Conservation (phyloP, 2,329 filamentous ascomycete genomes). For the Monosporascus sp. region DNA sequence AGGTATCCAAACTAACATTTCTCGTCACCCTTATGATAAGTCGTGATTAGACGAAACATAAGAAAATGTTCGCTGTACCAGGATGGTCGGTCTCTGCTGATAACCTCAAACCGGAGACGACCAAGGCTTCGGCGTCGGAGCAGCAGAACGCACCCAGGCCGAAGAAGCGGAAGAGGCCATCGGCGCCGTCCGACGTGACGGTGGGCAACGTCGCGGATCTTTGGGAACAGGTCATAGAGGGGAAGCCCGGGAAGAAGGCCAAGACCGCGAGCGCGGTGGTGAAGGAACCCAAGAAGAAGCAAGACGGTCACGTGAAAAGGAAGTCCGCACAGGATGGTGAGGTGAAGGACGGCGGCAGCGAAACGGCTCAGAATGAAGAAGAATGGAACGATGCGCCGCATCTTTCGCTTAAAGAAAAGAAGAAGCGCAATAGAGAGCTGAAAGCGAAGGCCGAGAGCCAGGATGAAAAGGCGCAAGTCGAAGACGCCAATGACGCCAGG, state of each 20-base stretch:
- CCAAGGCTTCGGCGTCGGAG: constrained; percentile 22
- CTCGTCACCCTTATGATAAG: background rate
- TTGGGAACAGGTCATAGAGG: constrained; percentile 76
- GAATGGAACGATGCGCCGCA: constrained; percentile 12
- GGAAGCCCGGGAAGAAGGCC: constrained; percentile 39
- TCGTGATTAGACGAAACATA: background rate
- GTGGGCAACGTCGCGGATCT: constrained; percentile 68
- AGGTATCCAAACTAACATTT: background rate
- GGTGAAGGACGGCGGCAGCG: constrained; percentile 16
- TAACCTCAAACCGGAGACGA: constrained; percentile 64
- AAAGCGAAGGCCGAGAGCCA: constrained; percentile 12
- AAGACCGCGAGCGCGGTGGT: constrained; percentile 10
- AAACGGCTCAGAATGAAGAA: constrained; percentile 8
- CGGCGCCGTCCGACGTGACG: constrained; percentile 46
- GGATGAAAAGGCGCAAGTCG: background rate
- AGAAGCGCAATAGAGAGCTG: constrained; percentile 21
- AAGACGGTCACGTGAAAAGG: constrained; percentile 6
- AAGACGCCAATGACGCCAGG: background rate
- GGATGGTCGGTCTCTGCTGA: constrained; percentile 82
- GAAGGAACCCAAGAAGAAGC: constrained; percentile 17
- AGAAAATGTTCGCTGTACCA: constrained; percentile 83
- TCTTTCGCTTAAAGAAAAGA: constrained; percentile 17
- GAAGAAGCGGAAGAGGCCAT: constrained; percentile 54
- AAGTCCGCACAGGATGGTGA: constrained; percentile 13
- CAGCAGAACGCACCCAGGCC: constrained; percentile 17